A percentile compares a stretch with the other conserved stretches of the same genome.
These are phyloP conservation scores for Globisporangium viniferum DNA, from an alignment of 352 stramenopile genomes.

Conservation along the genomic window DNA sequence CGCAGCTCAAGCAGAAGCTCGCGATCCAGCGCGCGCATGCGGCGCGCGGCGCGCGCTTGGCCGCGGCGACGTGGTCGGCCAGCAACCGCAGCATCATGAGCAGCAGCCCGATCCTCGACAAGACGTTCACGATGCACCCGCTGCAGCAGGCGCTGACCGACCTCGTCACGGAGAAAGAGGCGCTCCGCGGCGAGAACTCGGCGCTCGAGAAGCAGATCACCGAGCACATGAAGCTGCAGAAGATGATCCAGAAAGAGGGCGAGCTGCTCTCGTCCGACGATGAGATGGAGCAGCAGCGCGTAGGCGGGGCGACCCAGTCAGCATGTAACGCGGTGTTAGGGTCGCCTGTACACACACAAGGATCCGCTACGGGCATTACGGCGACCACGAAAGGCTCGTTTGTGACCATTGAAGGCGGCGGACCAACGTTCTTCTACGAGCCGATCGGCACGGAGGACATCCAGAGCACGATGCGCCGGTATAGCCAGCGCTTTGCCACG, in stretches of 20 bases:
- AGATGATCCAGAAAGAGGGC: slow-evolving; percentile 14
- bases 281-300: neutral
- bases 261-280: slow-evolving; percentile 14
- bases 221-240: slow-evolving; percentile 16
- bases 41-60: slow-evolving; percentile 11
- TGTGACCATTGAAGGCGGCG: slow-evolving; percentile 15
- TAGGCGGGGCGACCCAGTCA: neutral
- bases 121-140: slow-evolving; percentile 13
- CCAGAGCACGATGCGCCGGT: slow-evolving; percentile 24
- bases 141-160: slow-evolving; percentile 19
- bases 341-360: neutral
- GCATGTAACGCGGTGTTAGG: neutral
- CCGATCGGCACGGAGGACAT: slow-evolving; percentile 29
- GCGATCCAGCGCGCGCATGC: slow-evolving; percentile 29
- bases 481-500: slow-evolving; percentile 19
- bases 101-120: neutral
- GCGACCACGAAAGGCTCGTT: slow-evolving; percentile 1
- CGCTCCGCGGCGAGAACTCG: slow-evolving; percentile 8
- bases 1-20: slow-evolving; percentile 33
- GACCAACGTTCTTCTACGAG: slow-evolving; percentile 36
- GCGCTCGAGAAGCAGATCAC: slow-evolving; percentile 11
- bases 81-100: neutral
- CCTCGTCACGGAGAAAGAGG: slow-evolving; percentile 36
- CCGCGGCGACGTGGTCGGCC: neutral
- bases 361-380: neutral